Base-by-base conservation (phyloP, 768 basidiomycete genomes). In the Kwoniella pini region DNA sequence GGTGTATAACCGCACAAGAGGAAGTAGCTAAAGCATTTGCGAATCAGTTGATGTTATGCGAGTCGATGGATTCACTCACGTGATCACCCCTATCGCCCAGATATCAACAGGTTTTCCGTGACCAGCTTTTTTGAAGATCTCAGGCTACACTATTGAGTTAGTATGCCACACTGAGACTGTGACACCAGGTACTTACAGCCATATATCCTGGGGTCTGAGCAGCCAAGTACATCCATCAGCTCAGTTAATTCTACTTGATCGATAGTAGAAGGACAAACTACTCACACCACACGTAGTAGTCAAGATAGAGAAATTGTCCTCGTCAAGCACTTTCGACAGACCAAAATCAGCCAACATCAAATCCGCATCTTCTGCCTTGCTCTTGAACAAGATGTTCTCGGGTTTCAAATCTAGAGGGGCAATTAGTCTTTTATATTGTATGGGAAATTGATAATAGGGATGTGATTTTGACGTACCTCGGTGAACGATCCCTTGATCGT, bases 341-440 rank as follows among this genome's bases (percentile, higher is more conserved):
- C 94, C 95, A 76, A 99, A 99, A 79, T 99, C 95, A 0, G 95
- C 95, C 59, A 99, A 87, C 87, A 96, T 90, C 70, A 99, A 88
- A 72, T 95, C 93, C 15, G 93, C 88, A 40, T 91, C 90, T 77
- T 97, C 93, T 4, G 85, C 88, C 66, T 85, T 83, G 15, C 88
- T 87, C 58, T 90, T 87, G 86, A 98, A 99, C 30, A 99, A 83
- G 22, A 99, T 85, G 80, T 99, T 99, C 81, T 99, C 95, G 3
- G 95, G 95, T 80, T 99, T 99, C 63, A 99, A 81, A 74, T 99
- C 94, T 89, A 64, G n/a, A n/a, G n/a, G n/a, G n/a, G n/a, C n/a
- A n/a, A n/a, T n/a, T n/a, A n/a, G n/a, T n/a, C n/a, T n/a, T n/a
- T n/a, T n/a, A n/a, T n/a, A n/a, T n/a, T n/a, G n/a, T n/a, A n/a